These are phyloP conservation scores for Fragilaria crotonensis DNA, from an alignment of 108 stramenopile species.

Conservation along the genomic window DNA sequence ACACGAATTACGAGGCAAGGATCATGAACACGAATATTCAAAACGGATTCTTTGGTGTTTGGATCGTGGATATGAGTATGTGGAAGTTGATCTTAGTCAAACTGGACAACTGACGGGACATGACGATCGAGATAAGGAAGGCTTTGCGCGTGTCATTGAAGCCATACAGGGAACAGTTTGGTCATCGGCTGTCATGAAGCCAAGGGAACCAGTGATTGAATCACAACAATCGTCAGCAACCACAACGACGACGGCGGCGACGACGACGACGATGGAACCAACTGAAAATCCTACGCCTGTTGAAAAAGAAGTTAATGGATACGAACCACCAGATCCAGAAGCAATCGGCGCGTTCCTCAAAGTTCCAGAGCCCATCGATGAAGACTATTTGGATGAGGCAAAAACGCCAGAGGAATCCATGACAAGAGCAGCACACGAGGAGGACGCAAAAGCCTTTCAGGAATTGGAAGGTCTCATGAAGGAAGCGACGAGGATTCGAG, in stretches of 20 bases:
- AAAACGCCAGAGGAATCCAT: not conserved
- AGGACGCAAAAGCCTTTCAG: conserved; percentile 32
- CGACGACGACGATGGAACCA: not conserved
- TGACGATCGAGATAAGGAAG: conserved; percentile 81
- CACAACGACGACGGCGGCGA: not conserved
- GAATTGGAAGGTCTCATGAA: conserved; percentile 55
- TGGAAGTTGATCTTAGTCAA: conserved; percentile 53
- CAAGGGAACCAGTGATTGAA: not conserved
- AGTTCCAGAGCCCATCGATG: conserved; percentile 4
- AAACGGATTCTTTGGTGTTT: conserved; percentile 78
- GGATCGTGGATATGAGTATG: conserved; percentile 84
- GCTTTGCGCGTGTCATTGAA: conserved; percentile 78
- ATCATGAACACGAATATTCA: conserved; percentile 66
- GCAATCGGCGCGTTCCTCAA: too few species aligned
- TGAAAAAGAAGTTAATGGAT: conserved; percentile 9
- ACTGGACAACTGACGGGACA: conserved; percentile 51
- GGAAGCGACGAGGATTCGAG: conserved; percentile 60
- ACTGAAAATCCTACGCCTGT: not conserved
- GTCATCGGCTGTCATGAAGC: conserved; percentile 63
- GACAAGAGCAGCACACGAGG: not conserved
- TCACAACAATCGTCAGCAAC: conserved; percentile 6
- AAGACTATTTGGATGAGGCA: conserved; percentile 2
- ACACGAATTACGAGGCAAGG: conserved; percentile 27
- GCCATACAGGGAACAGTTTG: conserved; percentile 75
- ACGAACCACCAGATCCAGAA: not conserved